A percentile compares a stretch with the other conserved stretches of the same genome.
Conservation (phyloP, 164 flowering plant species). For the Piper betle region DNA sequence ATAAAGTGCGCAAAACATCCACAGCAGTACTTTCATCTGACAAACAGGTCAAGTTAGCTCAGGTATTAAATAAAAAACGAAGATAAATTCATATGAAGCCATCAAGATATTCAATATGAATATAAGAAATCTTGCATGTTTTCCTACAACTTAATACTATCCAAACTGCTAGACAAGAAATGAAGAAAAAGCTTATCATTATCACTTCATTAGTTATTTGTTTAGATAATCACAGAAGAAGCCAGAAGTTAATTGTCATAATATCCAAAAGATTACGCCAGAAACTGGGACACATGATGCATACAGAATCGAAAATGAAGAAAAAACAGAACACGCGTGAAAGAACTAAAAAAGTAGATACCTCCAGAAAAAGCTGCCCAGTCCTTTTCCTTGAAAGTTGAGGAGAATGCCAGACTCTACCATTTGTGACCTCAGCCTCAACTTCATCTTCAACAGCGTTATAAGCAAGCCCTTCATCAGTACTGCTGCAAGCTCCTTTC, state of each 20-base stretch:
- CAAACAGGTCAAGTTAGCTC: slow-evolving; percentile 1
- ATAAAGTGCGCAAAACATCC: slow-evolving; percentile 57
- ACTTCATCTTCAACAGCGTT: slow-evolving; percentile 21
- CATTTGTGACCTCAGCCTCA: slow-evolving; percentile 30
- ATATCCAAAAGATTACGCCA: too few relatives aligned
- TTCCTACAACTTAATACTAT: background rate
- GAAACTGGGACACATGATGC: too few relatives aligned
- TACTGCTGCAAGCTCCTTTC: slow-evolving; percentile 66
- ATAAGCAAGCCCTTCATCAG: slow-evolving; percentile 43
- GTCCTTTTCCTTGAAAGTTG: slow-evolving; percentile 38
- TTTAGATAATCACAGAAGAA: too few relatives aligned
- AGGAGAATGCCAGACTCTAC: slow-evolving; percentile 17
- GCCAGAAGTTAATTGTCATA: too few relatives aligned
- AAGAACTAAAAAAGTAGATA: slow-evolving; percentile 1
- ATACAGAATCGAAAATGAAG: too few relatives aligned
- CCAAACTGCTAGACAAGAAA: background rate
- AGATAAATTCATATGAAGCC: background rate
- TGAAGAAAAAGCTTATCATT: background rate
- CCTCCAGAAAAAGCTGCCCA: slow-evolving; percentile 41
- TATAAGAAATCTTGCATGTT: background rate
- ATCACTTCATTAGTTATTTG: too few relatives aligned
- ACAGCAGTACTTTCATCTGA: slow-evolving; percentile 45
- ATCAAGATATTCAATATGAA: background rate
- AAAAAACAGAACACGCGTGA: too few relatives aligned
- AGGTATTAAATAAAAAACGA: too few relatives aligned